A percentile compares a stretch with the other conserved stretches of the same genome.
phyloP scores from a whole-genome alignment of 495 filamentous ascomycete genomes.

The Penicillium steckii region DNA sequence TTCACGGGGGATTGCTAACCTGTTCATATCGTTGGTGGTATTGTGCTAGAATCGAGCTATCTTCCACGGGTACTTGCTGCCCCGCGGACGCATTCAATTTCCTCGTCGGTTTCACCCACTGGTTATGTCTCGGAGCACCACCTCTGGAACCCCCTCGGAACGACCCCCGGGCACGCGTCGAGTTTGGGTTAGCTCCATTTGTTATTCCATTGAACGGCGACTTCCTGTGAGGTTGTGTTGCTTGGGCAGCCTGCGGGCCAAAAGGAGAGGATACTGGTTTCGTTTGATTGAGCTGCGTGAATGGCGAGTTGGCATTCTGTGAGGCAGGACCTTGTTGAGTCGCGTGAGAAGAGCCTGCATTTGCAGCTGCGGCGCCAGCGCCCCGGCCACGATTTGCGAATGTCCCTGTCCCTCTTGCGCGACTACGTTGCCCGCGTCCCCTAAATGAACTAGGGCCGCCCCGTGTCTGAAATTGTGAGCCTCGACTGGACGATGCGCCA shows the following conservation, averaged over 20 bases:
- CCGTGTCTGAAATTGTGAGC: slow-evolving; percentile 23
- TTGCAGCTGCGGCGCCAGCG: slow-evolving; percentile 14
- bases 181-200: slow-evolving; percentile 12
- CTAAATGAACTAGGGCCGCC: slow-evolving; percentile 13
- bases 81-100: slow-evolving; percentile 5
- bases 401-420: slow-evolving; percentile 26
- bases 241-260: slow-evolving; percentile 12
- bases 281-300: slow-evolving; percentile 29
- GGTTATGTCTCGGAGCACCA: slow-evolving; percentile 14
- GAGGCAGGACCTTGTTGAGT: neutral
- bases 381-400: slow-evolving; percentile 14
- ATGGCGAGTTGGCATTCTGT: slow-evolving; percentile 26
- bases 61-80: slow-evolving; percentile 19
- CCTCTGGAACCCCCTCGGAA: slow-evolving; percentile 1
- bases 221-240: neutral
- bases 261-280: slow-evolving; percentile 15
- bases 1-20: no score
- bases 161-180: neutral
- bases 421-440: slow-evolving; percentile 22
- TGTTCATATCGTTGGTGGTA: slow-evolving; percentile 46
- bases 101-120: slow-evolving; percentile 1
- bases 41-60: slow-evolving; percentile 21
- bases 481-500: slow-evolving; percentile 21
- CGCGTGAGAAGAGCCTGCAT: slow-evolving; percentile 6
- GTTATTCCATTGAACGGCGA: slow-evolving; percentile 21